Percentiles rank a stretch among this genome's conserved stretches.
Conservation (phyloP, 2,329 filamentous ascomycete species). For the Neofusicoccum ribis region DNA sequence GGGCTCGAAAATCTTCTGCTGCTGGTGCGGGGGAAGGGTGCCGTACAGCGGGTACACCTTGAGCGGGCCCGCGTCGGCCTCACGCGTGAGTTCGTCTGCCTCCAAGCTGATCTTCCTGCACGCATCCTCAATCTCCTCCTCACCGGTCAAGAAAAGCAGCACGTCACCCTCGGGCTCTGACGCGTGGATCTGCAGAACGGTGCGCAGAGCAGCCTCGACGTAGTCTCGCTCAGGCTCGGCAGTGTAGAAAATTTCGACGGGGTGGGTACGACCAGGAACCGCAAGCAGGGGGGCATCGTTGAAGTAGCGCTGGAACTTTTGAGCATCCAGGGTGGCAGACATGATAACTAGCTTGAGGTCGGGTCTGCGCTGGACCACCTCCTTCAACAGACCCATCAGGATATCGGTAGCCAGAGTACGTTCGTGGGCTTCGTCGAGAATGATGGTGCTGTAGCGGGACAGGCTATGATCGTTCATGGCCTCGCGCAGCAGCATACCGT, state of each 20-base stretch:
- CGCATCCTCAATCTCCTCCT: conserved; percentile 98
- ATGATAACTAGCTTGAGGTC: conserved; percentile 96
- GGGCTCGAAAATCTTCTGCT: conserved; percentile 92
- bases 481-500: conserved; percentile 96
- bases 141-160: conserved; percentile 90
- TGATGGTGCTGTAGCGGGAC: conserved; percentile 90
- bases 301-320: conserved; percentile 98
- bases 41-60: conserved; percentile 93
- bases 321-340: conserved; percentile 91
- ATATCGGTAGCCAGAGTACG: conserved; percentile 95
- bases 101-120: conserved; percentile 89
- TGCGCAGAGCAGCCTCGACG: conserved; percentile 90
- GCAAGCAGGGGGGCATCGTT: conserved; percentile 89
- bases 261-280: conserved; percentile 91
- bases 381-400: conserved; percentile 90
- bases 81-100: conserved; percentile 85
- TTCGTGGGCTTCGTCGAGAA: conserved; percentile 98
- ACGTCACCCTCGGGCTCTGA: conserved; percentile 91
- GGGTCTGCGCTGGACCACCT: conserved; percentile 79
- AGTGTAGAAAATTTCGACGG: conserved; percentile 98
- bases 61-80: conserved; percentile 87
- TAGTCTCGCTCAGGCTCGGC: conserved; percentile 95
- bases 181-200: conserved; percentile 94
- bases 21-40: conserved; percentile 85
- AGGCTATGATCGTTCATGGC: conserved; percentile 89